These are phyloP conservation scores for Candida schatavii DNA, from an alignment of 805 yeast species.

Conservation along the genomic window DNA sequence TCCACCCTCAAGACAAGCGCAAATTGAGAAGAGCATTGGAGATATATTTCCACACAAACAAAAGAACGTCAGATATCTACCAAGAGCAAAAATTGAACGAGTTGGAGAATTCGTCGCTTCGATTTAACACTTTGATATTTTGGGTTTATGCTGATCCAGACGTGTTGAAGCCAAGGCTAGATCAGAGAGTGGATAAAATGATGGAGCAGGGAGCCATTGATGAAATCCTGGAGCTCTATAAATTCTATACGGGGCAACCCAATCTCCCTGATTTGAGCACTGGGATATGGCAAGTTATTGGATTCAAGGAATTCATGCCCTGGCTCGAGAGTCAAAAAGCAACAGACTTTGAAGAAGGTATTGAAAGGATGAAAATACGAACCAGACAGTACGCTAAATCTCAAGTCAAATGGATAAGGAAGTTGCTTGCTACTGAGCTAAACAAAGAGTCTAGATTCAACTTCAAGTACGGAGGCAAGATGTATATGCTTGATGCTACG, in stretches of 20 bases:
- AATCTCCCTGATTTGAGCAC: conserved; percentile 51
- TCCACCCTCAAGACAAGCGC: conserved; percentile 88
- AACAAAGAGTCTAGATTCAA: conserved; percentile 42
- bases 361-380: conserved; percentile 74
- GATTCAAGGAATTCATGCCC: conserved; percentile 85
- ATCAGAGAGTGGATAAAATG: conserved; percentile 83
- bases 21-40: conserved; percentile 80
- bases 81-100: conserved; percentile 50
- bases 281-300: conserved; percentile 94
- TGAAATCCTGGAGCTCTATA: conserved; percentile 64
- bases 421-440: conserved; percentile 61
- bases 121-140: conserved; percentile 62
- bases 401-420: conserved; percentile 89
- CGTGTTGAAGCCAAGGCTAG: conserved; percentile 60
- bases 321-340: conserved; percentile 42
- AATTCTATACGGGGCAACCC: conserved; percentile 31
- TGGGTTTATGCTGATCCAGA: conserved; percentile 78
- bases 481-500: conserved; percentile 75
- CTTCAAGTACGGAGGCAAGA: conserved; percentile 57
- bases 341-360: conserved; percentile 41
- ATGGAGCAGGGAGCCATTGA: conserved; percentile 60
- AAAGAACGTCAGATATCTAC: conserved; percentile 69
- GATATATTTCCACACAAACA: conserved; percentile 65
- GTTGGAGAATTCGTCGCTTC: conserved; percentile 45
- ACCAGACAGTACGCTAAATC: conserved; percentile 85